These are phyloP conservation scores for Jaapia argillacea DNA, from an alignment of 768 basidiomycete genomes.

Conservation along the genomic window DNA sequence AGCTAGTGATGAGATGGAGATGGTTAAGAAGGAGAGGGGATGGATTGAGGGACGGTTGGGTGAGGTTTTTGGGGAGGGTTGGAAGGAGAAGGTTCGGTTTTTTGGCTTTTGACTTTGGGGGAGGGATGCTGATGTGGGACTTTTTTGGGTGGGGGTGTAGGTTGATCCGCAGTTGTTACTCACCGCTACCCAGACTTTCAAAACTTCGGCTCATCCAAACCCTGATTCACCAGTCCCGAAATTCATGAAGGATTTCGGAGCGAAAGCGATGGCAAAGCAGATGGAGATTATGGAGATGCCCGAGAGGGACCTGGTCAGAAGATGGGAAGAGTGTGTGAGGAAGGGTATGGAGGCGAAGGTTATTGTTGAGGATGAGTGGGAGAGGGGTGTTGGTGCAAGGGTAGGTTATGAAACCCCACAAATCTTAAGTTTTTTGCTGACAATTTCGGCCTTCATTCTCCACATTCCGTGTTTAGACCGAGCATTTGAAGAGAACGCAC, in stretches of 20 bases:
- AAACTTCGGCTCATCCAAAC: conserved; percentile 2
- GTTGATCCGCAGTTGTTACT: conserved; percentile 20
- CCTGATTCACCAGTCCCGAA: conserved; percentile 18
- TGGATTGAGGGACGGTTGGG: conserved; percentile 35
- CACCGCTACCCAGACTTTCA: not conserved
- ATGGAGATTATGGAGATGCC: conserved; percentile 35
- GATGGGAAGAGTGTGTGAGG: conserved; percentile 40
- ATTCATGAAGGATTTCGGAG: conserved; percentile 35
- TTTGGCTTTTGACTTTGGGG: not conserved
- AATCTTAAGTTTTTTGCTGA: too few relatives aligned
- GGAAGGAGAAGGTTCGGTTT: conserved; percentile 20
- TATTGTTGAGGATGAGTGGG: conserved; percentile 39
- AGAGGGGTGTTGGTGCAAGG: conserved; percentile 31
- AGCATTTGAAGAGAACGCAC: conserved; percentile 47
- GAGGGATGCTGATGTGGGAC: too few relatives aligned
- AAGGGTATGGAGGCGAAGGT: conserved; percentile 27
- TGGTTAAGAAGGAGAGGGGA: conserved; percentile 35
- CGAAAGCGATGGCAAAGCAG: conserved; percentile 31
- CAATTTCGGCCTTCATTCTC: too few relatives aligned
- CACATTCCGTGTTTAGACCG: too few relatives aligned
- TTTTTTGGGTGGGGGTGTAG: conserved; percentile 13
- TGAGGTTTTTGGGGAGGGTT: conserved; percentile 23
- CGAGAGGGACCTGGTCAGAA: conserved; percentile 19
- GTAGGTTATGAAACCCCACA: conserved; percentile 10
- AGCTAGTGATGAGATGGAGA: conserved; percentile 42